Conservation (phyloP, 345 rosid genomes). For the Punica granatum region DNA sequence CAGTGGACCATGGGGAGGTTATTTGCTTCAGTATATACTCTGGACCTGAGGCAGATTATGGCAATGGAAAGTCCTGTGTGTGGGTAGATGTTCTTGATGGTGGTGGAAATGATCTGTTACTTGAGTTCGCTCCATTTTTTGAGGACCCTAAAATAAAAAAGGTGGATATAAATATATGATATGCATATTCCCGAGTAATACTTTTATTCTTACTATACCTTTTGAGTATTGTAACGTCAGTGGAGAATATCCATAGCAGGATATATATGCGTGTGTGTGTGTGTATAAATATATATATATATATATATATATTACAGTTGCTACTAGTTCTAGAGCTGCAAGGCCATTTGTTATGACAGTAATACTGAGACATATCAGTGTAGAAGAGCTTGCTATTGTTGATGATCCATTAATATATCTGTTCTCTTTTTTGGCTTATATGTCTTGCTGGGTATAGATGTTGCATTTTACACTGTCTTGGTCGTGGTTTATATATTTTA, state of each 20-base stretch:
- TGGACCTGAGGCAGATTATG: constrained; percentile 71
- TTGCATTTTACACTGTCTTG: too few species aligned
- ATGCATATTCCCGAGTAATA: not conserved
- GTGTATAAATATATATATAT: too few species aligned
- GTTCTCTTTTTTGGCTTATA: not conserved
- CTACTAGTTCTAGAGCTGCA: not conserved
- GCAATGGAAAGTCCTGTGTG: constrained; percentile 75
- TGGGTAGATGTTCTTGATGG: constrained; percentile 98
- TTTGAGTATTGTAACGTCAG: not conserved
- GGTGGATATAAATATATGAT: constrained; percentile 22
- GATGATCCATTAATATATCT: not conserved
- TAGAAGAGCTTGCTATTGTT: not conserved
- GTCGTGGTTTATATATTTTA: not conserved
- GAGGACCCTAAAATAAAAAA: constrained; percentile 60
- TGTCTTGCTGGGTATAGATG: not conserved
- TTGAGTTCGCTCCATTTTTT: constrained; percentile 65
- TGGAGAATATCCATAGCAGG: not conserved
- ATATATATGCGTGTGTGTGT: not conserved
- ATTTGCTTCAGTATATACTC: constrained; percentile 89
- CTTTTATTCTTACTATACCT: not conserved
- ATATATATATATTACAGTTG: not conserved
- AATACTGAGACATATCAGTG: not conserved
- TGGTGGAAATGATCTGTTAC: constrained; percentile 54
- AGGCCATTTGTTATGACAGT: not conserved
- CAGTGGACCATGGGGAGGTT: constrained; percentile 80